These are phyloP conservation scores for Macadamia tetraphylla DNA, from an alignment of 164 flowering plant genomes.

Conservation along the genomic window DNA sequence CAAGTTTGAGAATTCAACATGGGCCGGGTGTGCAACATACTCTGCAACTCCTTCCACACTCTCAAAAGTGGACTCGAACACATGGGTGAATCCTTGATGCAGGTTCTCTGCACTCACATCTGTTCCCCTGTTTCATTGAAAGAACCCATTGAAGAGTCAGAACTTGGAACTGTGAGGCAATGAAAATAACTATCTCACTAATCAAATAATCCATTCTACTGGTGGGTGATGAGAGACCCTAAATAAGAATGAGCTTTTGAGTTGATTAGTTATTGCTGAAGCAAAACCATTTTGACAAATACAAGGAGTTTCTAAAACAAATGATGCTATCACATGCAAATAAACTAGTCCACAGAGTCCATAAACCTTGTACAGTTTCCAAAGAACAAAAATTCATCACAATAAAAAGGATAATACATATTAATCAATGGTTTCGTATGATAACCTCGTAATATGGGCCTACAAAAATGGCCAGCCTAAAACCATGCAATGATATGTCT, in stretches of 20 bases:
- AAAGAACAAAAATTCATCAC: neutral
- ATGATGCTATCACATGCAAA: neutral
- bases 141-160: neutral
- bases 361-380: neutral
- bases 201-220: too few relatives aligned
- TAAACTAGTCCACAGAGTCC: neutral
- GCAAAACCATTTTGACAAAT: too few relatives aligned
- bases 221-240: too few relatives aligned
- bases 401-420: neutral
- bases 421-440: neutral
- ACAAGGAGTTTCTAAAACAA: neutral
- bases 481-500: neutral
- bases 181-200: too few relatives aligned
- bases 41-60: conserved; percentile 66
- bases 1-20: conserved; percentile 55
- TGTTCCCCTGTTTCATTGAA: conserved; percentile 49
- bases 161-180: neutral
- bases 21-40: conserved; percentile 68
- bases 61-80: conserved; percentile 79
- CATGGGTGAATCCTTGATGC: conserved; percentile 82
- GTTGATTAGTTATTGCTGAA: too few relatives aligned
- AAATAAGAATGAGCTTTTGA: too few relatives aligned
- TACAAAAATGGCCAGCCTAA: neutral
- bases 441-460: neutral
- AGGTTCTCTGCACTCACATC: conserved; percentile 76